Evolutionary conservation across 1,284 basidiomycete species (phyloP).

Genomic region (Meira nashicola): DNA sequence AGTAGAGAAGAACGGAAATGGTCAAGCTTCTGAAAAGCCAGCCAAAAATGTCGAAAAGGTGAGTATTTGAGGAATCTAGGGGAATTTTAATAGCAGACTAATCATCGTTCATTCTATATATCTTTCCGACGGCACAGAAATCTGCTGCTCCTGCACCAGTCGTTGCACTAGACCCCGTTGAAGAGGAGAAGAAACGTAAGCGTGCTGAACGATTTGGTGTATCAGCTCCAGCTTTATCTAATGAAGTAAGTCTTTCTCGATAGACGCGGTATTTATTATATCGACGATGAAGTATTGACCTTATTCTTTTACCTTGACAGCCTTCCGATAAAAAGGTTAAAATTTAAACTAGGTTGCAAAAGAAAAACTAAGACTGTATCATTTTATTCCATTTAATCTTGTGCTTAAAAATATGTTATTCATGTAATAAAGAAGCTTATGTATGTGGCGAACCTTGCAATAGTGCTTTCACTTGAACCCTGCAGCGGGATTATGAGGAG

Average conservation of each 20-base stretch:
- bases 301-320: not conserved
- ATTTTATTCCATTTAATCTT: no score
- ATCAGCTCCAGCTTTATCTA: not conserved
- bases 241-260: not conserved
- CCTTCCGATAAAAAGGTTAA: slow-evolving; percentile 1
- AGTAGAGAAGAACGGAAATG: slow-evolving; percentile 14
- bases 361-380: no score
- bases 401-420: no score
- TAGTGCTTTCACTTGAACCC: no score
- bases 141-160: not conserved
- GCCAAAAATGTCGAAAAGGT: slow-evolving; percentile 15
- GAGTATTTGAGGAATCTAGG: slow-evolving; percentile 29
- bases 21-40: slow-evolving; percentile 21
- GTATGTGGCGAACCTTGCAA: no score
- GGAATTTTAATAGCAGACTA: slow-evolving; percentile 18
- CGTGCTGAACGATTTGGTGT: slow-evolving; percentile 21
- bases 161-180: slow-evolving; percentile 14
- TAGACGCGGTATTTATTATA: not conserved
- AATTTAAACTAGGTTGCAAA: no score
- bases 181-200: slow-evolving; percentile 35
- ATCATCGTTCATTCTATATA: not conserved
- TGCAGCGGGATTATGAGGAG: no score
- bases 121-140: slow-evolving; percentile 3
- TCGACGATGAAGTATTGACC: not conserved
- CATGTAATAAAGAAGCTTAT: no score